Evolutionary conservation across 164 flowering plant species (phyloP).

Genomic region (Kalanchoe fedtschenkoi): DNA sequence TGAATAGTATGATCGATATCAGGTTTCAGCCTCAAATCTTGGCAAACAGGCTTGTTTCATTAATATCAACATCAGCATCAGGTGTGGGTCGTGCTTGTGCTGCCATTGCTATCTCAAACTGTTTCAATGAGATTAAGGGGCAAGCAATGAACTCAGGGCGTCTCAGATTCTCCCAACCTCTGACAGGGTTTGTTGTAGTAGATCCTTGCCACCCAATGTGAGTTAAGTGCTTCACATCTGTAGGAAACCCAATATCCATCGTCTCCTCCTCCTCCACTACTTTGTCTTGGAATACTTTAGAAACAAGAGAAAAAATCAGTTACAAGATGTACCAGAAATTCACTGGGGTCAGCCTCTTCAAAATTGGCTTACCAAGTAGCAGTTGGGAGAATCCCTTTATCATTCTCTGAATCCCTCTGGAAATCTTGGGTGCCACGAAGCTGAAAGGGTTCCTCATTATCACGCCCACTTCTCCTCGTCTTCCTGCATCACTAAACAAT

Average conservation of each 20-base stretch:
- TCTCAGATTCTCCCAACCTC: slow-evolving; percentile 16
- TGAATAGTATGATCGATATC: too few relatives aligned
- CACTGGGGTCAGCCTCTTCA: not conserved
- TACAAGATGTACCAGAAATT: not conserved
- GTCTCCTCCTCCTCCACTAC: slow-evolving; percentile 14
- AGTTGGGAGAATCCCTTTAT: slow-evolving; percentile 20
- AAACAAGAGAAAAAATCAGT: too few relatives aligned
- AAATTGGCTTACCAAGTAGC: slow-evolving; percentile 18
- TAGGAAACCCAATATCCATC: slow-evolving; percentile 30
- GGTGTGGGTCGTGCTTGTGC: slow-evolving; percentile 11
- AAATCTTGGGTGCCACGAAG: slow-evolving; percentile 14
- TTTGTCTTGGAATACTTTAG: slow-evolving; percentile 18
- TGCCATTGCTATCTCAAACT: slow-evolving; percentile 23
- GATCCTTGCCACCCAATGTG: slow-evolving; percentile 30
- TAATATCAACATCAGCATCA: not conserved
- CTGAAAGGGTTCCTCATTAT: slow-evolving; percentile 10
- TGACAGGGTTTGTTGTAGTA: slow-evolving; percentile 14
- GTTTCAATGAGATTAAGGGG: slow-evolving; percentile 19
- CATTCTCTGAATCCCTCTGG: slow-evolving; percentile 16
- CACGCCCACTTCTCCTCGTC: slow-evolving; percentile 5
- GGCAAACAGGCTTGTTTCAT: not conserved
- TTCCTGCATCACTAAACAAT: slow-evolving; percentile 7
- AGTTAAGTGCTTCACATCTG: slow-evolving; percentile 30
- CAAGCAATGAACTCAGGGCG: slow-evolving; percentile 15
- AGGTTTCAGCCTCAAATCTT: too few relatives aligned